A percentile compares a stretch with the other conserved stretches of the same genome.
Conservation (phyloP, 2,329 filamentous ascomycete species). For the Diaporthe aspalathi region DNA sequence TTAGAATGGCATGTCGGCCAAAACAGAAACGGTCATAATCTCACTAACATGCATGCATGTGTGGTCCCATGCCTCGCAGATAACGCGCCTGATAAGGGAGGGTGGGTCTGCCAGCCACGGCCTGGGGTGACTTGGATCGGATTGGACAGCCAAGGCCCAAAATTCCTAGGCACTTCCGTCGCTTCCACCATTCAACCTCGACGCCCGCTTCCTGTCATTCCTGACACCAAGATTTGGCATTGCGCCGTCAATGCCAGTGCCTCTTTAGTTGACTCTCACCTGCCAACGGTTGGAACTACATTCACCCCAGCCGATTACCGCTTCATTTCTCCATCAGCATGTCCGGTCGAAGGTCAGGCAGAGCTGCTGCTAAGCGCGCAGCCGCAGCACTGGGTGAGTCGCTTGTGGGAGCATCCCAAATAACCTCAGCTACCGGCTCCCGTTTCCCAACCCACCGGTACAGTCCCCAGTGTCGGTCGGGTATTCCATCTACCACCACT, state of each 20-base stretch:
- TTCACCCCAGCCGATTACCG: neutral
- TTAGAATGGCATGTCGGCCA: no score
- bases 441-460: neutral
- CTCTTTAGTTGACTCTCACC: neutral
- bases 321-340: conserved; percentile 12
- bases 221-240: neutral
- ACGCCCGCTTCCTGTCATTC: neutral
- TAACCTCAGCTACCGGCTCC: neutral
- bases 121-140: conserved; percentile 19
- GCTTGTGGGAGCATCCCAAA: conserved; percentile 6
- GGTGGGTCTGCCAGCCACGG: neutral
- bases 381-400: conserved; percentile 56
- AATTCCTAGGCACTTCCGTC: conserved; percentile 21
- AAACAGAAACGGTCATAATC: no score
- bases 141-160: neutral
- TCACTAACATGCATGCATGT: neutral
- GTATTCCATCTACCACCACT: neutral
- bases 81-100: conserved; percentile 13
- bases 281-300: neutral
- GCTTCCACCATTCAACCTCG: conserved; percentile 23
- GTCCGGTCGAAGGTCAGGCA: conserved; percentile 55
- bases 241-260: neutral
- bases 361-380: conserved; percentile 57
- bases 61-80: neutral
- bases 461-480: neutral